Conservation (phyloP, 2,329 filamentous ascomycete species). For the Fusarium staphyleae region DNA sequence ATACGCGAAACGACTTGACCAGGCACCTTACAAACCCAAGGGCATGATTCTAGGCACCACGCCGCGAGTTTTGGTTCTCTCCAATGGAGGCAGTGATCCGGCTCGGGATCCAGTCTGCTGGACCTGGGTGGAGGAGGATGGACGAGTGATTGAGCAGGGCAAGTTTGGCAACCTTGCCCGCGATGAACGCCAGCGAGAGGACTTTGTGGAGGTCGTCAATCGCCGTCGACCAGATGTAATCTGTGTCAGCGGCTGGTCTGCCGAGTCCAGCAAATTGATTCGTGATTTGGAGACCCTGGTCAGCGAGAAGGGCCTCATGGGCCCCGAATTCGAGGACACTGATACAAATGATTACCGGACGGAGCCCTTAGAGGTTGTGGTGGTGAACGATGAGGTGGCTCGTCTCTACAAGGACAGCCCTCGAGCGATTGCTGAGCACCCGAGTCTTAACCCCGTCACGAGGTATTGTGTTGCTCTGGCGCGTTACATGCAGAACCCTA, state of each 20-base stretch:
- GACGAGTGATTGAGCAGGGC: conserved; percentile 86
- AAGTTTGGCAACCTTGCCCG: conserved; percentile 80
- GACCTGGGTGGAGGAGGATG: conserved; percentile 93
- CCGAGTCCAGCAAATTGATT: conserved; percentile 84
- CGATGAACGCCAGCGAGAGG: conserved; percentile 71
- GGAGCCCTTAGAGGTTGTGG: conserved; percentile 84
- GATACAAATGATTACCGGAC: conserved; percentile 78
- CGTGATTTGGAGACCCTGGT: conserved; percentile 83
- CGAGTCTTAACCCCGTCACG: conserved; percentile 77
- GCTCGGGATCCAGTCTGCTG: conserved; percentile 83
- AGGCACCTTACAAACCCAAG: conserved; percentile 94
- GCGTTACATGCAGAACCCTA: conserved; percentile 90
- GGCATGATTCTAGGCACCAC: conserved; percentile 88
- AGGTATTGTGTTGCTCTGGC: conserved; percentile 91
- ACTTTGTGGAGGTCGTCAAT: conserved; percentile 80
- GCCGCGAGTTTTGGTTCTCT: conserved; percentile 85
- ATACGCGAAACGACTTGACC: conserved; percentile 88
- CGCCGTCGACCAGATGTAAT: conserved; percentile 88
- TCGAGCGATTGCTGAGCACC: conserved; percentile 80
- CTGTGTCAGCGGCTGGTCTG: conserved; percentile 85
- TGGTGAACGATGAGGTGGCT: conserved; percentile 97
- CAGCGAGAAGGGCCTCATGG: conserved; percentile 76
- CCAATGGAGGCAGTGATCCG: conserved; percentile 80
- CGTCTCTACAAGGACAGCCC: conserved; percentile 92
- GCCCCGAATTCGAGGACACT: conserved; percentile 80